These are phyloP conservation scores for Fusarium heterosporum DNA, from an alignment of 2,329 filamentous ascomycete genomes.

Conservation along the genomic window DNA sequence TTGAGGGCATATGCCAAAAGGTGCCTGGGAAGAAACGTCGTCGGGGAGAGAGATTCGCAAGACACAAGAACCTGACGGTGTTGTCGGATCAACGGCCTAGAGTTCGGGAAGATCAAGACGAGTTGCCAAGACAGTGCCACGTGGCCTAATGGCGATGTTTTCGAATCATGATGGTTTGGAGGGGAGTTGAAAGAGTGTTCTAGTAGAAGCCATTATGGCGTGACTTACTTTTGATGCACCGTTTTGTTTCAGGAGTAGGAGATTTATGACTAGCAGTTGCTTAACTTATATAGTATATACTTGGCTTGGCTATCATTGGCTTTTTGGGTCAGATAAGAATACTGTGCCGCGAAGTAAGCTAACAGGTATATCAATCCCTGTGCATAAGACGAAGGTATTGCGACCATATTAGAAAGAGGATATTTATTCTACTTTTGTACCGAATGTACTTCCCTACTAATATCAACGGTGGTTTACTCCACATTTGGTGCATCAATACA, in stretches of 20 bases:
- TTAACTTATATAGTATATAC: not conserved
- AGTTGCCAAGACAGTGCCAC: conserved; percentile 31
- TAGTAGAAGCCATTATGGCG: conserved; percentile 7
- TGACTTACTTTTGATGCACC: not conserved
- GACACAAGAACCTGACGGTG: conserved; percentile 23
- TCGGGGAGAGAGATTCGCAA: conserved; percentile 16
- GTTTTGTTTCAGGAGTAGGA: not conserved
- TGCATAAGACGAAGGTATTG: not conserved
- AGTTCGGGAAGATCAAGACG: conserved; percentile 40
- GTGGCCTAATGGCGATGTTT: conserved; percentile 57
- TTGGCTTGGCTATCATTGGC: not conserved
- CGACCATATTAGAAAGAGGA: not conserved
- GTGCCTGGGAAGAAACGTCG: conserved; percentile 12
- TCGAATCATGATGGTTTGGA: conserved; percentile 41
- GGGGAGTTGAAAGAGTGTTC: conserved; percentile 36
- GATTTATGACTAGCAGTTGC: not conserved
- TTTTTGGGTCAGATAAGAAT: not conserved
- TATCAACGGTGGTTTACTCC: not conserved
- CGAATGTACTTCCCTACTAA: not conserved
- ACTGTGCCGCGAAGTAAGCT: not conserved
- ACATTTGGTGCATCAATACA: too few species aligned
- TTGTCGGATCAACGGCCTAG: conserved; percentile 31
- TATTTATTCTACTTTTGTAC: not conserved
- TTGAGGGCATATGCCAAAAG: conserved; percentile 40
- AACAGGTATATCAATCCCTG: not conserved